Evolutionary conservation across 306 rosid species (phyloP), one percentile per base, ranked within the genome.

Genomic region (Cucumis cinereus): DNA sequence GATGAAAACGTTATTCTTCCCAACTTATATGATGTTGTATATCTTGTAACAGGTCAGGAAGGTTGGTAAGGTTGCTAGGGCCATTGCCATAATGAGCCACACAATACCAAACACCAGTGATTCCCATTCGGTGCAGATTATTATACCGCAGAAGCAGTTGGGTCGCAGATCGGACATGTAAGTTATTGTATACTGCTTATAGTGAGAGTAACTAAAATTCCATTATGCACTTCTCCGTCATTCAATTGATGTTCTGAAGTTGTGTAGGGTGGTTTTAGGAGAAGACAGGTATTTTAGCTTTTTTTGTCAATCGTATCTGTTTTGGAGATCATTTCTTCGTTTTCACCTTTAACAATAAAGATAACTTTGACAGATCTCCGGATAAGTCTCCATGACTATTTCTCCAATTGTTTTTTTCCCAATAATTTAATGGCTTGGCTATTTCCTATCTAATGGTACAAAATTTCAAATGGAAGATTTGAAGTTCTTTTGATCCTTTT

Each of bases 151-250:
- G 85, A 94, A 91, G 84, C 98, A 94, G 85, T 80, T 94, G 88
- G 97, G 97, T 59, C 94, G 98, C 54, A 85, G 82, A 82, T 94
- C 98, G n/a, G 98, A 94, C 89, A 94, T 94, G 98, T 94, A 87
- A 90, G 97, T 85, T 88, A 50, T 72, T 72, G 15, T 16, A 71
- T 36, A 24, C 69, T 36, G 33, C 38, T 40, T 56, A 4, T 9
- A 6, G 12, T 40, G 23, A 36, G 78, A 38, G 54, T 40, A 26
- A 38, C 14, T 24, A 12, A 13, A 74, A 36, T 74, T 36, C 36
- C 63, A 74, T 33, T 75, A 8, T 57, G 38, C 40, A 11, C 13
- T 58, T 55, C 63, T 57, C 67, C n/a, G 15, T 6, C 28, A 22
- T 45, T 69, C 57, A 7, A 45, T 20, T 15, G 54, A 70, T 3